Percentiles rank a stretch among this genome's conserved stretches.
phyloP scores from a whole-genome alignment of 345 rosid species.

The Ailanthus altissimus region DNA sequence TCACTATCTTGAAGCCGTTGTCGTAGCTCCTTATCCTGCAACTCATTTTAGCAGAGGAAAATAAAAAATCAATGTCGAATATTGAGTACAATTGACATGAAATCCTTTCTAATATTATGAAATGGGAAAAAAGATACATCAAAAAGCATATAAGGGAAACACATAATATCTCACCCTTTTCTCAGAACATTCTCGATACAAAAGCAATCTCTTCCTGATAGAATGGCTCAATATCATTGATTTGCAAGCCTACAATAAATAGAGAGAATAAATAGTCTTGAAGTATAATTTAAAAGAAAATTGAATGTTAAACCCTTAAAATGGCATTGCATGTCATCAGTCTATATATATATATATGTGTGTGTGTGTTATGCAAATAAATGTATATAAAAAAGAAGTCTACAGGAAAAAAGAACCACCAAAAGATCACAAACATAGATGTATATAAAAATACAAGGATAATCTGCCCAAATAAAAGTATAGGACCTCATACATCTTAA shows the following conservation, averaged over 20 bases:
- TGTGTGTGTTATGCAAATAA: too few relatives aligned
- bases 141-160: neutral
- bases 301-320: too few relatives aligned
- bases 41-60: conserved; percentile 21
- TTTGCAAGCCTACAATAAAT: conserved; percentile 74
- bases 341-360: too few relatives aligned
- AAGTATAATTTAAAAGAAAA: neutral
- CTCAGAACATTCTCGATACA: conserved; percentile 79
- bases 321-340: too few relatives aligned
- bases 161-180: conserved; percentile 52
- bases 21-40: conserved; percentile 82
- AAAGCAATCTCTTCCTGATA: conserved; percentile 89
- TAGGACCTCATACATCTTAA: neutral
- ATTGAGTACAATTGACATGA: neutral
- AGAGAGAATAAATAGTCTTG: neutral
- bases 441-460: too few relatives aligned
- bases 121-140: neutral
- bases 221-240: conserved; percentile 90
- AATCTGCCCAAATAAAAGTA: too few relatives aligned
- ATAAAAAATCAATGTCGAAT: conserved; percentile 13
- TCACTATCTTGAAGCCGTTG: conserved; percentile 87
- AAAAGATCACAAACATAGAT: too few relatives aligned
- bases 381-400: too few relatives aligned
- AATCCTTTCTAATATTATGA: neutral
- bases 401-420: neutral